Percentiles rank a stretch among this genome's conserved stretches.
phyloP scores from a whole-genome alignment of 2,329 filamentous ascomycete species.

The Talaromyces funiculosus region DNA sequence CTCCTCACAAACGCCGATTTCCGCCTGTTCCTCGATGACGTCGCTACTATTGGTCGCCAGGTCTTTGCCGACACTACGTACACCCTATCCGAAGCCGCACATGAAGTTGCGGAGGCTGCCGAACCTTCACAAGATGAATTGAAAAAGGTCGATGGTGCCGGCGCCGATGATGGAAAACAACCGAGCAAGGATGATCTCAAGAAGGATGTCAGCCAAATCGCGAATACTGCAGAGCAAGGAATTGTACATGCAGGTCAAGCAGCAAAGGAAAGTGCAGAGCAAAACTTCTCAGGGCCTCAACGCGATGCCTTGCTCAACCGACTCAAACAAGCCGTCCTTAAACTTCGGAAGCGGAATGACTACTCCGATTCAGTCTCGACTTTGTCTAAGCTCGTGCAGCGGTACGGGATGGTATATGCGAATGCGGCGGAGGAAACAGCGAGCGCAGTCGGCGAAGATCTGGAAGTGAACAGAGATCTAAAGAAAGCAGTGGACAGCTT shows the following conservation, averaged over 20 bases:
- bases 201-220: constrained; percentile 51
- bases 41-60: constrained; percentile 71
- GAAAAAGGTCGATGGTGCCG: constrained; percentile 46
- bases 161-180: constrained; percentile 42
- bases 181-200: constrained; percentile 60
- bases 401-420: constrained; percentile 73
- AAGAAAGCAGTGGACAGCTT: constrained; percentile 73
- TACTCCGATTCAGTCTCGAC: constrained; percentile 84
- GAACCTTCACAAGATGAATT: constrained; percentile 61
- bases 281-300: constrained; percentile 68
- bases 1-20: constrained; percentile 88
- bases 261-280: constrained; percentile 63
- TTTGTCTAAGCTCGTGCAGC: constrained; percentile 66
- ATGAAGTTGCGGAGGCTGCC: constrained; percentile 66
- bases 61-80: constrained; percentile 83
- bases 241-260: constrained; percentile 44
- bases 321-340: constrained; percentile 68
- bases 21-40: constrained; percentile 73
- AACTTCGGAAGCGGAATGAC: constrained; percentile 68
- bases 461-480: constrained; percentile 66
- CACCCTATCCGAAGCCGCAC: constrained; percentile 68
- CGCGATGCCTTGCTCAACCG: constrained; percentile 67
- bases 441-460: constrained; percentile 61
- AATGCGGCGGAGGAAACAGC: constrained; percentile 63
- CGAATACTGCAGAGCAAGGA: constrained; percentile 33